Evolutionary conservation across 148 eudicot species (phyloP).

Genomic region (Talinum fruticosum): DNA sequence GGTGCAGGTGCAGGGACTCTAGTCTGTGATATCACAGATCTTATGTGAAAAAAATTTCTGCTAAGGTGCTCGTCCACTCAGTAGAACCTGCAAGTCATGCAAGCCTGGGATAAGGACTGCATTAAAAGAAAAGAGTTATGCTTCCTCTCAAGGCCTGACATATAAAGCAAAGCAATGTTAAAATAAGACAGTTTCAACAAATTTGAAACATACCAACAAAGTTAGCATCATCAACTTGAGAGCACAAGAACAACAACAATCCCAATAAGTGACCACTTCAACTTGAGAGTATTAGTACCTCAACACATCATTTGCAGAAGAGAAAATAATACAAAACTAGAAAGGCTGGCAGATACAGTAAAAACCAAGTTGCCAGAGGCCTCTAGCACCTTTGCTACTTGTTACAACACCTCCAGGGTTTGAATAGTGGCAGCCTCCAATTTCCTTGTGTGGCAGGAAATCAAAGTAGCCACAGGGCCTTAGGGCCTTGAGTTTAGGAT

Average conservation of each 20-base stretch:
- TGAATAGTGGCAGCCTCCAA: no score
- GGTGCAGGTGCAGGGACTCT: background rate
- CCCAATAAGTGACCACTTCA: background rate
- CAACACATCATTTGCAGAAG: background rate
- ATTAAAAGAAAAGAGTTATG: background rate
- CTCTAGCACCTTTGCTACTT: no score
- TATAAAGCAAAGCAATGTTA: background rate
- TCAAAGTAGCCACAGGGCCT: no score
- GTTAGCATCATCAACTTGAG: background rate
- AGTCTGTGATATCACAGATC: background rate
- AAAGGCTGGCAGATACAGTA: no score
- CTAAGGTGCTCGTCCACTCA: constrained; percentile 4
- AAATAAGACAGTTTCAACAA: background rate
- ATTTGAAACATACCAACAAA: background rate
- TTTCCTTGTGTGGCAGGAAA: no score
- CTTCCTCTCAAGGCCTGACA: background rate
- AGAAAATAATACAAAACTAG: background rate
- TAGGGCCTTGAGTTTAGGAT: no score
- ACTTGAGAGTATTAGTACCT: background rate
- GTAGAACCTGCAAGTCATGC: constrained; percentile 14
- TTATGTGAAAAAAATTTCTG: background rate
- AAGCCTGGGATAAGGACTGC: constrained; percentile 5
- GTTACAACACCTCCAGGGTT: no score
- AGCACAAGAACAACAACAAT: background rate
- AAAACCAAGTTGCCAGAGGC: no score